A percentile compares a stretch with the other conserved stretches of the same genome.
Evolutionary conservation across 331 rosid genomes (phyloP).

Genomic region (Quercus tomentella): DNA sequence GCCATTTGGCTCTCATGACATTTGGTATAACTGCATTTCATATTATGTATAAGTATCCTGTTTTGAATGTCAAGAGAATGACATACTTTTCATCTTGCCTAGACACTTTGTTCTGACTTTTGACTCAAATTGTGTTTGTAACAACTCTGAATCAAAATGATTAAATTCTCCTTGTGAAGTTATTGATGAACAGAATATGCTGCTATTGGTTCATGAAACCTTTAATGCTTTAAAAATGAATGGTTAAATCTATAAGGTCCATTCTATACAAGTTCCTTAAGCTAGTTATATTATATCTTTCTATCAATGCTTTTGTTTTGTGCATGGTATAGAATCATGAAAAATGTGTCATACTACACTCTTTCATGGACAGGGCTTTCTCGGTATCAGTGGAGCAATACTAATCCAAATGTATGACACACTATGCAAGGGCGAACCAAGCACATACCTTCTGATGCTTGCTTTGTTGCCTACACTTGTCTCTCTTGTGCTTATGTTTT

Average conservation of each 20-base stretch:
- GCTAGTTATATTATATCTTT: neutral
- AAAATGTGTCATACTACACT: neutral
- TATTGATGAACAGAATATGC: neutral
- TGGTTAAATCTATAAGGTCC: neutral
- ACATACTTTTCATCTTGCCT: neutral
- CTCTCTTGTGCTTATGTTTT: constrained; percentile 48
- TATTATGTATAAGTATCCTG: neutral
- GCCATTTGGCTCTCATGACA: neutral
- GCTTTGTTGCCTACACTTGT: constrained; percentile 66
- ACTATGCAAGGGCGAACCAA: constrained; percentile 52
- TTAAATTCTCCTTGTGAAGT: neutral
- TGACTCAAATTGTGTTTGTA: neutral
- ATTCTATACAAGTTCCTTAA: neutral
- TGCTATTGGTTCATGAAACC: neutral
- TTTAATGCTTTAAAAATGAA: neutral
- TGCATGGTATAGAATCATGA: neutral
- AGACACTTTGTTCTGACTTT: neutral
- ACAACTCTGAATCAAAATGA: neutral
- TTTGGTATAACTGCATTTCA: neutral
- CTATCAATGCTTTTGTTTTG: constrained; percentile 5
- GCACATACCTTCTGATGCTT: constrained; percentile 61
- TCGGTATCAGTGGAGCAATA: constrained; percentile 92
- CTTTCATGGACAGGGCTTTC: constrained; percentile 63
- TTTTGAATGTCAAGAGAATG: neutral
- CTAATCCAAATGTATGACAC: constrained; percentile 67